phyloP scores from a whole-genome alignment of 2,329 filamentous ascomycete species.

The Fusarium domesticum region DNA sequence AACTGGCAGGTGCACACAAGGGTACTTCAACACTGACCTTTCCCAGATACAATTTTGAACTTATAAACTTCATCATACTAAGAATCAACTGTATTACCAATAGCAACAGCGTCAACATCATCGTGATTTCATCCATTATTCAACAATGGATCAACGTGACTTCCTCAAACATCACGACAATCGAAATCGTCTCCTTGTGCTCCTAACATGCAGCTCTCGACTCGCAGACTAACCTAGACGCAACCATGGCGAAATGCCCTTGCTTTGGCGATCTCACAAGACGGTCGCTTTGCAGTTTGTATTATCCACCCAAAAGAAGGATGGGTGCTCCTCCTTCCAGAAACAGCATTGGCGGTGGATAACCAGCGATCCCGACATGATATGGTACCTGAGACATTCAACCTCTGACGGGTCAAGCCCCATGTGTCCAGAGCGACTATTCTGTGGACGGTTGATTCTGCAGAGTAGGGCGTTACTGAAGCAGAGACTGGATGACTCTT shows the following conservation, averaged over 20 bases:
- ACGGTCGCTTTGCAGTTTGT: constrained; percentile 24
- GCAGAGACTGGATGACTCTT: constrained; percentile 10
- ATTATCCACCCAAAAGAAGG: constrained; percentile 12
- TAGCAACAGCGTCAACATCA: too few relatives aligned
- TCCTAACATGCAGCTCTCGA: constrained; percentile 15
- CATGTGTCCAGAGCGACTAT: neutral
- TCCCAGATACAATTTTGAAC: too few relatives aligned
- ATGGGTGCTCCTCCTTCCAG: constrained; percentile 5
- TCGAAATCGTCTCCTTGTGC: constrained; percentile 18
- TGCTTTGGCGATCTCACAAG: constrained; percentile 18
- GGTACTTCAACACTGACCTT: too few relatives aligned
- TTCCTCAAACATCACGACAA: constrained; percentile 1
- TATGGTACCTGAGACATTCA: neutral
- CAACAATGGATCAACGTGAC: too few relatives aligned
- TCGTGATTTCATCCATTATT: too few relatives aligned
- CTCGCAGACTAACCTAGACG: constrained; percentile 7
- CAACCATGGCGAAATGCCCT: constrained; percentile 17
- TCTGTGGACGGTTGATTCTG: neutral
- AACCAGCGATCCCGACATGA: neutral
- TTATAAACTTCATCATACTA: too few relatives aligned
- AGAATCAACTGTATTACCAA: too few relatives aligned
- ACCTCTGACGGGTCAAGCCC: neutral
- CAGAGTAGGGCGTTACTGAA: constrained; percentile 2
- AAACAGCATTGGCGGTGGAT: neutral
- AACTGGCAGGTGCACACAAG: too few relatives aligned